Evolutionary conservation across 164 flowering plant genomes (phyloP).

Genomic region (Vitis amurensis): DNA sequence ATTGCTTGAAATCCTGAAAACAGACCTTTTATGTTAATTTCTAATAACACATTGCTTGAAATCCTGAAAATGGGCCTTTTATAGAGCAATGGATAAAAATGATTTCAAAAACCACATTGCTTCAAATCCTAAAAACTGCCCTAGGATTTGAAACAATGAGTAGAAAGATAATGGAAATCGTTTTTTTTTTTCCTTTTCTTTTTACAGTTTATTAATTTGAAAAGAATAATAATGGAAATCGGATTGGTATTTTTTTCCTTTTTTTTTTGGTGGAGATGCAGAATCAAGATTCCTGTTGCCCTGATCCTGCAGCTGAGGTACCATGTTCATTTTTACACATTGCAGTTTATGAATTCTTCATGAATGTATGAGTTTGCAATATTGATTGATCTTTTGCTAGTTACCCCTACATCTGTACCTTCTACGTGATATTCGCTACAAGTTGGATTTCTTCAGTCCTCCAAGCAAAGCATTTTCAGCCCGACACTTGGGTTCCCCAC

Average conservation of each 20-base stretch:
- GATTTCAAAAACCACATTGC: too few relatives aligned
- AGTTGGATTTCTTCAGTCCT: constrained; percentile 51
- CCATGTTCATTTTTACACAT: not conserved
- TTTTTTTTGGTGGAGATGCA: constrained; percentile 29
- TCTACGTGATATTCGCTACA: constrained; percentile 67
- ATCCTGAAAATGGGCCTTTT: too few relatives aligned
- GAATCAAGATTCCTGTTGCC: constrained; percentile 58
- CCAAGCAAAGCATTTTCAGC: constrained; percentile 34
- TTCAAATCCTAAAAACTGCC: too few relatives aligned
- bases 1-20: too few relatives aligned
- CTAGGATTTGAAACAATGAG: too few relatives aligned
- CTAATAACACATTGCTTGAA: too few relatives aligned
- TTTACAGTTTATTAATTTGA: not conserved
- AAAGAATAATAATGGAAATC: not conserved
- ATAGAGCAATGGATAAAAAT: too few relatives aligned
- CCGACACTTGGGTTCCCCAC: constrained; percentile 33
- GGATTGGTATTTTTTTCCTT: not conserved
- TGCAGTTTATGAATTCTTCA: constrained; percentile 2
- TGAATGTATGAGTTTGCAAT: not conserved
- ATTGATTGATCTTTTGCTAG: constrained; percentile 32
- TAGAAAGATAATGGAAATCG: not conserved
- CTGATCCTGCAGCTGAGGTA: constrained; percentile 77
- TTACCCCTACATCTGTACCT: constrained; percentile 70
- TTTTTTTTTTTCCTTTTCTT: constrained; percentile 2
- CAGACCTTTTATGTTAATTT: too few relatives aligned